Conservation (phyloP, 2,329 filamentous ascomycete genomes). For the Penicillium griseofulvum region DNA sequence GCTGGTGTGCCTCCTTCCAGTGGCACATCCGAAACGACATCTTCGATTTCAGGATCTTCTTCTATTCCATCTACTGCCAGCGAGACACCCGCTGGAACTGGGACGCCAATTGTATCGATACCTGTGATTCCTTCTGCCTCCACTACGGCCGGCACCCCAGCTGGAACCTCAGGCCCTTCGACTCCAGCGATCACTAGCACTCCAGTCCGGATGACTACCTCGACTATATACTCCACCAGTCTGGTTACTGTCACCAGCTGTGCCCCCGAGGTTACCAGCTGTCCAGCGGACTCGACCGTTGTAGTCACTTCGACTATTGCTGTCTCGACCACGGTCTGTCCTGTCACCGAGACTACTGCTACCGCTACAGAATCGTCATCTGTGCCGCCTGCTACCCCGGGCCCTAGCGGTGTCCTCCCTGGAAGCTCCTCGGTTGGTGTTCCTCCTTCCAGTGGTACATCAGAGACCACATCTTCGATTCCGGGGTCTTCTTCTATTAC, state of each 20-base stretch:
- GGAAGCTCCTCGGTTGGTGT: neutral
- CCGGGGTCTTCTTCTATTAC: neutral
- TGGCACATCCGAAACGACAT: neutral
- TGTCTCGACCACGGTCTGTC: conserved; percentile 61
- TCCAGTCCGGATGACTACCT: conserved; percentile 27
- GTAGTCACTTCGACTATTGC: conserved; percentile 56
- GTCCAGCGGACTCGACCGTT: conserved; percentile 50
- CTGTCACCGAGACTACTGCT: conserved; percentile 34
- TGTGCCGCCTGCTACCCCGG: neutral
- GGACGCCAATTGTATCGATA: no score
- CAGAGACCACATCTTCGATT: neutral
- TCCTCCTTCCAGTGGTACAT: neutral
- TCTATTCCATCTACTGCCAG: neutral
- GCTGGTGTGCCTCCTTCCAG: neutral
- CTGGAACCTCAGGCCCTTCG: neutral
- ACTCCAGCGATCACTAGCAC: neutral
- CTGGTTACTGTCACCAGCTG: conserved; percentile 41
- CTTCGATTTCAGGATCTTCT: neutral
- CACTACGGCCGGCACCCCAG: no score
- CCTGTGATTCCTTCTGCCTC: neutral
- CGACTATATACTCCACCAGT: conserved; percentile 39
- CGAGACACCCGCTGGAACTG: no score
- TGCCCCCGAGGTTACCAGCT: conserved; percentile 45
- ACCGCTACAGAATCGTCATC: neutral
- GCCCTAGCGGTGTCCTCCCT: neutral